Base-by-base conservation (phyloP, 257 asterid species). In the Nicotiana benthamiana region DNA sequence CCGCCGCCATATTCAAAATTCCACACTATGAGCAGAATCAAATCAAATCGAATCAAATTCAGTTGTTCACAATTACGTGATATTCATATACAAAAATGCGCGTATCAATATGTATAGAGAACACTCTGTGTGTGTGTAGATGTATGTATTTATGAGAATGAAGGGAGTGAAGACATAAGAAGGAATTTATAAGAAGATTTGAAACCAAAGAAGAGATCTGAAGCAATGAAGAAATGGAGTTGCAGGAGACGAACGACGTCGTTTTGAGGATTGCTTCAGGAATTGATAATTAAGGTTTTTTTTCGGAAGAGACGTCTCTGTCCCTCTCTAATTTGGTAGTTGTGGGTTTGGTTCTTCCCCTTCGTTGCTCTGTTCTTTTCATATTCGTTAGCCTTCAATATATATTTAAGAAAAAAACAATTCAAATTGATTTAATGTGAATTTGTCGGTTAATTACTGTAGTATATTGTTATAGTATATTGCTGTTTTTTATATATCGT, bases 1-100 rank as follows among this genome's bases (percentile, higher is more conserved):
- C 92, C 90, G 85, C 92, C 80, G 88, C 88, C 97, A 93, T 91
- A 84, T 80, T 84, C 63, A 27, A 61, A 46, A 53, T 22, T 79
- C 26, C 75, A 80, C 84, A 82, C 61, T 22, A n/a, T 7, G 30
- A 68, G 76, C 65, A 30, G 30, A 30, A n/a, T 9, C 12, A 36
- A 77, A 77, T 22, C 68, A 80, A 54, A 27, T 75, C 30, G 60
- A 81, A 79, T 70, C 80, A 59, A 48, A 24, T 54, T 53, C 60
- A 59, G 28, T 22, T 46, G 12, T 13, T 59, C 22, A 76, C 66
- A 75, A 17, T 17, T 15, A 52, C 18, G 27, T 13, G 0, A 54
- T 76, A 54, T 51, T 24, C 48, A 76, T 56, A 52, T 76, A 56
- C 22, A 52, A 28, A 52, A 51, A 15, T 56, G 9, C 24, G 27